Percentiles rank a stretch among this genome's conserved stretches.
These are phyloP conservation scores for Penicillium sp. DNA, from an alignment of 2,329 filamentous ascomycete genomes.

Conservation along the genomic window DNA sequence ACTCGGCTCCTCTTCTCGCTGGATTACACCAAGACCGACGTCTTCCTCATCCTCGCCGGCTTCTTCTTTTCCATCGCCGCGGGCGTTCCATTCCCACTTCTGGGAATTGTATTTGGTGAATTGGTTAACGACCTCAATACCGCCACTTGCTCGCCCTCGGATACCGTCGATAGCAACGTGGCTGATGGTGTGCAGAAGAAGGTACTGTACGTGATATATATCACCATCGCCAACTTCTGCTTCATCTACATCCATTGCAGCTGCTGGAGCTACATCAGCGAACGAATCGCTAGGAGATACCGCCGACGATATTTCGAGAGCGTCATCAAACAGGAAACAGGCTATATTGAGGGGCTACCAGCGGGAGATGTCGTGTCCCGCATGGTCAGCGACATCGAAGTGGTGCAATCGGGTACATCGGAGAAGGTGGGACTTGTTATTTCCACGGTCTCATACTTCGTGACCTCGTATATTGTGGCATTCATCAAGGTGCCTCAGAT, in stretches of 20 bases:
- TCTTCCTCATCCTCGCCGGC: slow-evolving; percentile 33
- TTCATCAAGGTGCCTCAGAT: slow-evolving; percentile 67
- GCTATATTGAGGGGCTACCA: slow-evolving; percentile 67
- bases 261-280: slow-evolving; percentile 67
- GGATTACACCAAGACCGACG: slow-evolving; percentile 33
- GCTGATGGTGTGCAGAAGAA: slow-evolving; percentile 45
- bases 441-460: slow-evolving; percentile 66
- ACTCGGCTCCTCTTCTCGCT: slow-evolving; percentile 31
- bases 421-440: slow-evolving; percentile 72
- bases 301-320: slow-evolving; percentile 63
- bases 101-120: slow-evolving; percentile 46
- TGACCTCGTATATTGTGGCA: slow-evolving; percentile 68
- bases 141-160: slow-evolving; percentile 28
- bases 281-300: slow-evolving; percentile 65
- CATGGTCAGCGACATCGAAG: slow-evolving; percentile 67
- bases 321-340: slow-evolving; percentile 63
- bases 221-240: slow-evolving; percentile 66
- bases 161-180: slow-evolving; percentile 12
- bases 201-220: slow-evolving; percentile 65
- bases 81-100: slow-evolving; percentile 44
- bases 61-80: slow-evolving; percentile 39
- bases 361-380: slow-evolving; percentile 66
- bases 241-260: slow-evolving; percentile 67
- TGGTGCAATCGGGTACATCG: slow-evolving; percentile 68
- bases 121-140: slow-evolving; percentile 45